Base-by-base conservation (phyloP, 2,329 filamentous ascomycete genomes). In the Alternaria ethzedia region DNA sequence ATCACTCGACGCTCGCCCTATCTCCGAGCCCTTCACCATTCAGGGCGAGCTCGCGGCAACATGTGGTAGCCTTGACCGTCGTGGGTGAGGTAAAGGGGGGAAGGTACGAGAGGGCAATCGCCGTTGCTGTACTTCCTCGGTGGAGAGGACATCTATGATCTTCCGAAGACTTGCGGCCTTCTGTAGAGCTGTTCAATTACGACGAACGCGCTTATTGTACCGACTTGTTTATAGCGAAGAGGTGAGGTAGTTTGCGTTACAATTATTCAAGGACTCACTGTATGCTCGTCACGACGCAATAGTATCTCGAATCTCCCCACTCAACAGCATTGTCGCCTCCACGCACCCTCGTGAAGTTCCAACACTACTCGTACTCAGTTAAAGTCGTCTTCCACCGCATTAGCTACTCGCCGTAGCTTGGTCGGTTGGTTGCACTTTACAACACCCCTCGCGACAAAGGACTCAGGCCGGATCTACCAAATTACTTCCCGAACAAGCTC, bases 31-130 rank as follows among this genome's bases (percentile, higher is more conserved):
- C 9, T 32, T 46, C 55, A 75, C 72, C 71, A 73, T 54, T 68
- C 32, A 4, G 71, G 70, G 13, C 70, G 57, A 5, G 61, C 54
- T 4, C 54, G 25, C 12, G 26, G 28, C 15, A 64, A 56, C 8
- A 67, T 45, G 20, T 73, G 54, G 68, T 70, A 75, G 1, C 68
- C 68, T 41, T 70, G 62, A 2, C 21, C 28, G 52, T 70, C 62
- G 54, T 79, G 77, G 0, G 3, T 4, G 30, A 5, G 30, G 63
- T 59, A 23, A 23, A 78, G 50, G 6, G 52, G 57, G 56, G 74
- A 79, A 5, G 68, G 72, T 1, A 57, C 21, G 6, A 67, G 60
- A 4, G 68, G 51, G 41, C 76, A 79, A 3, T 71, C 30, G 21
- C 68, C 71, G 2, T 73, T 47, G 13, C 66, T 61, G 21, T 78